phyloP scores from a whole-genome alignment of 805 yeast genomes.

The Candida gorgasii region DNA sequence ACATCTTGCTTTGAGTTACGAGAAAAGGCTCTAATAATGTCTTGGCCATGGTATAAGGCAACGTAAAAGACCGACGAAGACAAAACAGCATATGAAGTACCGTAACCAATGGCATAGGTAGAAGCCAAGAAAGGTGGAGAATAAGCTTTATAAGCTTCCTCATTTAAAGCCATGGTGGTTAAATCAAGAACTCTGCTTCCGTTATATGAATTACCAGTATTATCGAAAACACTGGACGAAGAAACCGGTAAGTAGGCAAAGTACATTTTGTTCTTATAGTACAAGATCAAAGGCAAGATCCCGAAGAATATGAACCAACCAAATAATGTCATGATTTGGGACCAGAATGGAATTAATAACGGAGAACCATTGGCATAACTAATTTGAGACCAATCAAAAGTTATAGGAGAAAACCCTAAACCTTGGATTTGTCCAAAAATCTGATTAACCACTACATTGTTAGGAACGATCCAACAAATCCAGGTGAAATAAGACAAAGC shows the following conservation, averaged over 20 bases:
- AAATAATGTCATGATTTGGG: constrained; percentile 16
- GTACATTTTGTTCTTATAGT: constrained; percentile 24
- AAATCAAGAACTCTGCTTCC: constrained; percentile 43
- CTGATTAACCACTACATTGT: constrained; percentile 46
- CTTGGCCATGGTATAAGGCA: constrained; percentile 12
- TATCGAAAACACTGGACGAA: constrained; percentile 46
- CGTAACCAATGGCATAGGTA: constrained; percentile 27
- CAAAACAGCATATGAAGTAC: constrained; percentile 28
- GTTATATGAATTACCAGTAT: constrained; percentile 46
- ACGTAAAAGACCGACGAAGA: constrained; percentile 24
- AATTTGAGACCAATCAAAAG: constrained; percentile 53
- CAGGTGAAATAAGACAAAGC: constrained; percentile 50
- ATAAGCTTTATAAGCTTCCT: constrained; percentile 19
- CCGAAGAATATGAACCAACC: constrained; percentile 21
- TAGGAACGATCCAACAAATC: constrained; percentile 61
- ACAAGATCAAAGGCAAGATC: constrained; percentile 17
- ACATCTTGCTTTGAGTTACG: constrained; percentile 22
- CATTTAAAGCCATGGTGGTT: constrained; percentile 28
- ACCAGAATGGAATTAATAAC: constrained; percentile 46
- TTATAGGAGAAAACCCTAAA: constrained; percentile 53
- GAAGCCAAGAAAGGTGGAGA: constrained; percentile 35
- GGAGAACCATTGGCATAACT: constrained; percentile 20
- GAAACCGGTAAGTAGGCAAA: constrained; percentile 34
- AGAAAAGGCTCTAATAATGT: constrained; percentile 11
- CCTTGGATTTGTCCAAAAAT: constrained; percentile 50